Evolutionary conservation across 2,329 filamentous ascomycete genomes (phyloP).

Genomic region (Raffaelea ambrosiae): DNA sequence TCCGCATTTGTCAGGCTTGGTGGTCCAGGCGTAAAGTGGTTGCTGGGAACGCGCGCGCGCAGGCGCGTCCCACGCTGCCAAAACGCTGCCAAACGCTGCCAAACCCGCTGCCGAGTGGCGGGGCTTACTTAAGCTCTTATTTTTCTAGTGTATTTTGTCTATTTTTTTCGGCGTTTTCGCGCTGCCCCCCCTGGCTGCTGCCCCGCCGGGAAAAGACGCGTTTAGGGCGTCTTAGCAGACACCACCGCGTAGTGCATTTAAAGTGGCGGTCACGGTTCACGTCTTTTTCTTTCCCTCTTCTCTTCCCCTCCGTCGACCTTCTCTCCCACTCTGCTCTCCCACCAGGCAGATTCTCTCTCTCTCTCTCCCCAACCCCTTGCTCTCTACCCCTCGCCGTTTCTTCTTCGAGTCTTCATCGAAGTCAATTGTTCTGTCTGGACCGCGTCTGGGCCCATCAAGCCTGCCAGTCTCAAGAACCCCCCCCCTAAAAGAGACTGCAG

Average conservation of each 20-base stretch:
- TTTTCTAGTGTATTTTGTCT: neutral
- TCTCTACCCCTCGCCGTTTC: neutral
- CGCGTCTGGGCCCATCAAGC: neutral
- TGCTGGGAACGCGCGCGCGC: no score
- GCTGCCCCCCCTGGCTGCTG: neutral
- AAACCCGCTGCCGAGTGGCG: neutral
- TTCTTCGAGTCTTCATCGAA: neutral
- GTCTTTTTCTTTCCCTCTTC: slow-evolving; percentile 8
- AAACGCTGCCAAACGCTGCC: no score
- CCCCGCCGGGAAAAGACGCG: slow-evolving; percentile 3
- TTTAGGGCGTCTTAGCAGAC: slow-evolving; percentile 7
- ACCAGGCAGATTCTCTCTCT: no score
- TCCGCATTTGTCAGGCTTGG: no score
- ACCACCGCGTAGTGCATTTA: slow-evolving; percentile 14
- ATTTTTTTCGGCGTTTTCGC: slow-evolving; percentile 10
- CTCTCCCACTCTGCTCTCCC: neutral
- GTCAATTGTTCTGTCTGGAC: neutral
- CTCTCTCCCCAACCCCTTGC: neutral
- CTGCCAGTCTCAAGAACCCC: no score
- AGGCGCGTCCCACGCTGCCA: no score
- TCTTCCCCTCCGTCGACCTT: neutral
- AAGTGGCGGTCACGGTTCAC: slow-evolving; percentile 11
- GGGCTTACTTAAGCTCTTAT: neutral
- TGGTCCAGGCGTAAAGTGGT: no score
- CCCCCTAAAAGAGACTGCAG: no score